Percentiles rank a stretch among this genome's conserved stretches.
Conservation (phyloP, 225 moss, liverwort and hornwort species). For the Straminergon stramineum region DNA sequence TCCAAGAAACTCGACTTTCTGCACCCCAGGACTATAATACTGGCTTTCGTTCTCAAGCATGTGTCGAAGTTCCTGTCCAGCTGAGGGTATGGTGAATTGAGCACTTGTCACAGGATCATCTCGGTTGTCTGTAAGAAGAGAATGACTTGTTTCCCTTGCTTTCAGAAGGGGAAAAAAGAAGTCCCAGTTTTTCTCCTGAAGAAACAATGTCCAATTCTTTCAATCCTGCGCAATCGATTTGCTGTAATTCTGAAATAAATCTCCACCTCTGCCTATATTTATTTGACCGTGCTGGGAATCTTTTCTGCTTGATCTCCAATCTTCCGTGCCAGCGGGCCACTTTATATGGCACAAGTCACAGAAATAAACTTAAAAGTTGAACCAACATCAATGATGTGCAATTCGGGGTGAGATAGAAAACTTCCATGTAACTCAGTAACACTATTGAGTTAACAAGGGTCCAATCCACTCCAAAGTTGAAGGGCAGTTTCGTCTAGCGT, state of each 20-base stretch:
- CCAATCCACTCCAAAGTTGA: neutral
- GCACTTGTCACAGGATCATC: neutral
- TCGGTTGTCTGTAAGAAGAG: neutral
- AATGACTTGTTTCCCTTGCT: neutral
- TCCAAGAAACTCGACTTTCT: neutral
- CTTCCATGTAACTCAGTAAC: too few relatives aligned
- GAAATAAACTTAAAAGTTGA: neutral
- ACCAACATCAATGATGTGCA: neutral
- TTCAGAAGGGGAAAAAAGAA: neutral
- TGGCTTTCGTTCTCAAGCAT: neutral
- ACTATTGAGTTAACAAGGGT: neutral
- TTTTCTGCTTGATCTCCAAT: neutral
- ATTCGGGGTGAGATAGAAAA: neutral
- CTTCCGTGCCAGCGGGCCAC: too few relatives aligned
- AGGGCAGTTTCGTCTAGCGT: neutral
- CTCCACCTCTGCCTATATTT: neutral
- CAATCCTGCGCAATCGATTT: neutral
- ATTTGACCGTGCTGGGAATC: neutral
- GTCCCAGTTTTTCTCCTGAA: neutral
- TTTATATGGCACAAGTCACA: neutral
- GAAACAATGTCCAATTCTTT: neutral
- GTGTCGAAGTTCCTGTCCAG: neutral
- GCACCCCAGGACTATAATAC: neutral
- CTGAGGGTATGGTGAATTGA: neutral
- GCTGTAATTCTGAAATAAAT: neutral